Conservation (phyloP, 441 rosid species). For the Viola pubescens region DNA sequence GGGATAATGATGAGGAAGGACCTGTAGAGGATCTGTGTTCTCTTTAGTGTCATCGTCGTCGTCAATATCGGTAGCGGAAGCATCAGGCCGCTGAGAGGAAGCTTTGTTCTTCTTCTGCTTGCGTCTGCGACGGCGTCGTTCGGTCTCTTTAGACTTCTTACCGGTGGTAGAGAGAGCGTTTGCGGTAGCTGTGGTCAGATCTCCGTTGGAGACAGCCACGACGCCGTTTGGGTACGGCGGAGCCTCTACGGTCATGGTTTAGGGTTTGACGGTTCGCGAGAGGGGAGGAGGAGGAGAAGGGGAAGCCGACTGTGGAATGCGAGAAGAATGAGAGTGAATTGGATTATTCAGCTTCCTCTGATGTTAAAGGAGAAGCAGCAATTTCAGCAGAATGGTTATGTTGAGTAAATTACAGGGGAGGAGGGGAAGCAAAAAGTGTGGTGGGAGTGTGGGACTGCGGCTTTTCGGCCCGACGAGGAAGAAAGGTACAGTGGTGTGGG, state of each 20-base stretch:
- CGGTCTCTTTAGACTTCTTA: constrained; percentile 65
- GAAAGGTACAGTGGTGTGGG: no score
- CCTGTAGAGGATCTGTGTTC: constrained; percentile 48
- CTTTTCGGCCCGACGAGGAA: no score
- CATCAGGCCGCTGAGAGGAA: constrained; percentile 26
- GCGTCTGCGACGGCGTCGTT: constrained; percentile 91
- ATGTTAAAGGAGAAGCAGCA: no score
- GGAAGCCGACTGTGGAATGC: no score
- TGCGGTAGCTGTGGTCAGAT: constrained; percentile 20
- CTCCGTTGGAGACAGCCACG: constrained; percentile 35
- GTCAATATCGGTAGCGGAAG: constrained; percentile 18
- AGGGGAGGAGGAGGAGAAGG: background rate
- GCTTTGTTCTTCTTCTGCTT: constrained; percentile 88
- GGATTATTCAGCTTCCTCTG: no score
- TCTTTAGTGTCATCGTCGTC: constrained; percentile 40
- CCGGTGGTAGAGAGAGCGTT: constrained; percentile 25
- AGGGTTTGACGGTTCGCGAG: background rate
- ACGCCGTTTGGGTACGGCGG: constrained; percentile 35
- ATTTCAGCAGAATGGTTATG: no score
- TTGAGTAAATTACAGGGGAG: no score
- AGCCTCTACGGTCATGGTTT: constrained; percentile 46
- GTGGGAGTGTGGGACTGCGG: no score
- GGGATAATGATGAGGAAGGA: constrained; percentile 4
- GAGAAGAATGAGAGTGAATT: no score
- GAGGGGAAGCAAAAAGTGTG: no score